Evolutionary conservation across 345 rosid genomes (phyloP), one percentile per base, ranked within the genome.

Genomic region (Eucalyptus camaldulensis): DNA sequence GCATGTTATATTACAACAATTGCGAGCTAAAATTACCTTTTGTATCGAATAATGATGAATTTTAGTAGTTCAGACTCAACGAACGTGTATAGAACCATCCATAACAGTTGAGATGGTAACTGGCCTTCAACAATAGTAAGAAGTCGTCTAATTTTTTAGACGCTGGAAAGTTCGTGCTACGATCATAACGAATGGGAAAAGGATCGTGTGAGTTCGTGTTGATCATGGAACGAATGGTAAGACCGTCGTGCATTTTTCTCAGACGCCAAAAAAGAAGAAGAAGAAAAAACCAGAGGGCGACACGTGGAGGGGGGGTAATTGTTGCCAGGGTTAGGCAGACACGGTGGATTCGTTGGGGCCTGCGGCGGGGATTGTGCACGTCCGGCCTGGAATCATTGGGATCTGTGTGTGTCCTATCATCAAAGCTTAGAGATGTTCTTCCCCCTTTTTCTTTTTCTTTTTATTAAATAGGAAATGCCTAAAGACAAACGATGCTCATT

Each of bases 301-400:
- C 87, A 86, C 87, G 87, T 86, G 87, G 67, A 86, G 67, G 6
- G 5, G 5, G 27, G 9, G 31, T n/a, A 0, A 60, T 86, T 16
- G 69, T 92, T 94, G 95, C 98, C 93, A 92, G 90, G 95, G 92
- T 88, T 92, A 92, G 96, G 91, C 96, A 94, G 94, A 96, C 98
- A 95, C 40, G 90, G 93, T 91, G 91, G 95, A 94, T 95, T 93
- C 92, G 90, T 94, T 81, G 94, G 95, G 89, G 87, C 90, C 95
- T 93, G 96, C 89, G 93, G 88, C 62, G 43, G 62, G 21, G 87
- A 86, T 86, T 86, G 44, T 31, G 87, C 62, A 2, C 67, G n/a
- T 86, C 87, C 87, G 85, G 47, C 4, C 47, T 21, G 47, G 47
- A 37, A 40, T 40, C 29, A 49, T 86, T 19, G 67, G 87, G 87